These are phyloP conservation scores for Evansstolkia leycettana DNA, from an alignment of 495 filamentous ascomycete species.

Conservation along the genomic window DNA sequence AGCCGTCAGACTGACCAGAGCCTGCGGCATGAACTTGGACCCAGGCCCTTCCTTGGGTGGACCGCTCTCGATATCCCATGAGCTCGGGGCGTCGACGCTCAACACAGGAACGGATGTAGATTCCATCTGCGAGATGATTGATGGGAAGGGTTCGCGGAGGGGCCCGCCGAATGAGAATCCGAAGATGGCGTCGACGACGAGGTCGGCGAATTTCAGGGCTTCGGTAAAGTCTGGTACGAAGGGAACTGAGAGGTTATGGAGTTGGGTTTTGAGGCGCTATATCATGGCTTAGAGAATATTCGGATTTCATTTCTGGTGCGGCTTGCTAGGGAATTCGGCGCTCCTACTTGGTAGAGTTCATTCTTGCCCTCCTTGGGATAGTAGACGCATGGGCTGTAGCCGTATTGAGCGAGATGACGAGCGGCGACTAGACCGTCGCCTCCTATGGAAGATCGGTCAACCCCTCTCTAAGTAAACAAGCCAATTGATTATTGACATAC, in stretches of 20 bases:
- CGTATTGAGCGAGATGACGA: slow-evolving; percentile 86
- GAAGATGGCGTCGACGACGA: slow-evolving; percentile 90
- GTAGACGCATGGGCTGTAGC: slow-evolving; percentile 81
- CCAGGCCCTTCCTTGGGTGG: slow-evolving; percentile 71
- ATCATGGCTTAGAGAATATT: too few species aligned
- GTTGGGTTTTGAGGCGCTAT: slow-evolving; percentile 73
- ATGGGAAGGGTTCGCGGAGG: slow-evolving; percentile 78
- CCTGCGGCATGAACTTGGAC: slow-evolving; percentile 62
- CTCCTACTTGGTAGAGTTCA: slow-evolving; percentile 65
- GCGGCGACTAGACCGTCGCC: slow-evolving; percentile 94
- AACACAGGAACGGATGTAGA: slow-evolving; percentile 64
- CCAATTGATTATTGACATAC: slow-evolving; percentile 30
- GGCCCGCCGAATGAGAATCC: slow-evolving; percentile 93
- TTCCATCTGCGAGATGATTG: slow-evolving; percentile 65
- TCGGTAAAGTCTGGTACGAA: slow-evolving; percentile 70
- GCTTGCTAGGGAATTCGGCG: neutral
- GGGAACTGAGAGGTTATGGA: slow-evolving; percentile 68
- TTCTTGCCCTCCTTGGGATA: slow-evolving; percentile 87
- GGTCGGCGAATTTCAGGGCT: slow-evolving; percentile 54
- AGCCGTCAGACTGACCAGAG: slow-evolving; percentile 80
- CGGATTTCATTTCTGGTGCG: too few species aligned
- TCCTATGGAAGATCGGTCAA: slow-evolving; percentile 32
- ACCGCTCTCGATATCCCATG: slow-evolving; percentile 83
- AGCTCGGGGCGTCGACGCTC: slow-evolving; percentile 83
- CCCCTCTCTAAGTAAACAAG: neutral